Evolutionary conservation across 129 eudicot genomes (phyloP).

Genomic region (Saussurea involucrata): DNA sequence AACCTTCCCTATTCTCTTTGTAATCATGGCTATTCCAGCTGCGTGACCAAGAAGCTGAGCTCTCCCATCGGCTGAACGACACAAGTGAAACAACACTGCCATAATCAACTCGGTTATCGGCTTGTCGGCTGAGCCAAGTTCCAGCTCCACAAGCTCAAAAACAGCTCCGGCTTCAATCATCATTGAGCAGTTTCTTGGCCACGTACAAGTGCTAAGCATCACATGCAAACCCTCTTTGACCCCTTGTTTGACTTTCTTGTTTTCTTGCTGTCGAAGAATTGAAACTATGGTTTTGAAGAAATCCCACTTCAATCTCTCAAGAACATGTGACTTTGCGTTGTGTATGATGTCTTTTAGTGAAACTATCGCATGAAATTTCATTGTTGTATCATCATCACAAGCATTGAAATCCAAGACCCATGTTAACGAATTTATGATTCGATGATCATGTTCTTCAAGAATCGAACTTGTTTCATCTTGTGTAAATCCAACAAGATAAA

Average conservation of each 20-base stretch:
- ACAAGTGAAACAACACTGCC: slow-evolving; percentile 47
- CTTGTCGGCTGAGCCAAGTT: slow-evolving; percentile 35
- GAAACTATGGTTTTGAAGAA: slow-evolving; percentile 42
- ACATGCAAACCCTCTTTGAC: slow-evolving; percentile 33
- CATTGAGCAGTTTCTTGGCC: slow-evolving; percentile 47
- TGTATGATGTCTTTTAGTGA: slow-evolving; percentile 32
- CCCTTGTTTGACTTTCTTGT: slow-evolving; percentile 12
- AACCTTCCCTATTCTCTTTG: slow-evolving; percentile 47
- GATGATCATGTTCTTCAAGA: slow-evolving; percentile 27
- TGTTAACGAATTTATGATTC: slow-evolving; percentile 32
- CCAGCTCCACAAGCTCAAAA: slow-evolving; percentile 53
- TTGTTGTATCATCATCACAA: not conserved
- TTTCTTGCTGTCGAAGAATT: slow-evolving; percentile 5
- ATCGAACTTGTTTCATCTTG: slow-evolving; percentile 8
- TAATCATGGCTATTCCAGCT: slow-evolving; percentile 53
- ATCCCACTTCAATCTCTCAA: slow-evolving; percentile 45
- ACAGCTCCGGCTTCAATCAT: slow-evolving; percentile 60
- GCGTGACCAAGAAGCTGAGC: slow-evolving; percentile 55
- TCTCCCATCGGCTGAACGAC: slow-evolving; percentile 62
- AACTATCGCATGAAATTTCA: slow-evolving; percentile 34
- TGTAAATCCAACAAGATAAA: slow-evolving; percentile 28
- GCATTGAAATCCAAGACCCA: slow-evolving; percentile 50
- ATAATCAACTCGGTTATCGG: slow-evolving; percentile 47
- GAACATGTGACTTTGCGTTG: slow-evolving; percentile 28
- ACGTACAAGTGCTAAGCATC: slow-evolving; percentile 37